Percentiles rank a stretch among this genome's conserved stretches.
These are phyloP conservation scores for Calonectria hawksworthii DNA, from an alignment of 2,329 filamentous ascomycete species.

Conservation along the genomic window DNA sequence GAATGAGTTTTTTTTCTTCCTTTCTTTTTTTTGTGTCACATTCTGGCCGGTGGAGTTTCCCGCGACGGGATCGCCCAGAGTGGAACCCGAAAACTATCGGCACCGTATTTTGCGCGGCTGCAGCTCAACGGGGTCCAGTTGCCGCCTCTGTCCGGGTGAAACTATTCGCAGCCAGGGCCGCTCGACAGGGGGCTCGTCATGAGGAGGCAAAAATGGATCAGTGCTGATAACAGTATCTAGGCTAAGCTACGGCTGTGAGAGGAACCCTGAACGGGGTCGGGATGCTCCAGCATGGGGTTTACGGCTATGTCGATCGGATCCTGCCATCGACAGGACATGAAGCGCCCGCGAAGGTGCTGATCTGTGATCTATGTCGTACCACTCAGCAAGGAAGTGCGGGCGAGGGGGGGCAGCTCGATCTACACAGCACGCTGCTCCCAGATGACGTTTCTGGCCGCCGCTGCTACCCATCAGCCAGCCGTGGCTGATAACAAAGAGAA, in stretches of 20 bases:
- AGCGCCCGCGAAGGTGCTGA: conserved; percentile 9
- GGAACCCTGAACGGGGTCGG: conserved; percentile 5
- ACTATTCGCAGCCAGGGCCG: conserved; percentile 1
- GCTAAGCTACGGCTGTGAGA: neutral
- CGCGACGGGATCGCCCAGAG: conserved; percentile 6
- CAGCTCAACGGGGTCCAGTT: conserved; percentile 2
- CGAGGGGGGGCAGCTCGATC: neutral
- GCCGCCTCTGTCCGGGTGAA: conserved; percentile 8
- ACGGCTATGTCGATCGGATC: conserved; percentile 18
- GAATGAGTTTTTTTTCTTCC: neutral
- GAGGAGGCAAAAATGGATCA: conserved; percentile 1
- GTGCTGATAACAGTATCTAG: neutral
- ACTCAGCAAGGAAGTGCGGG: neutral
- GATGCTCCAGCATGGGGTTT: neutral
- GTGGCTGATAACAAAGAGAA: neutral
- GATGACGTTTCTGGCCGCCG: neutral
- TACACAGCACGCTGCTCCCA: neutral
- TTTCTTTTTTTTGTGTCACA: conserved; percentile 2
- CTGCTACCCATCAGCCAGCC: neutral
- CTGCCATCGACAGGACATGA: neutral
- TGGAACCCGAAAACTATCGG: neutral
- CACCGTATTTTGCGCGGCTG: neutral
- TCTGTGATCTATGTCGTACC: conserved; percentile 11
- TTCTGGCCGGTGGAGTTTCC: conserved; percentile 14
- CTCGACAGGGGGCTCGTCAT: neutral